Evolutionary conservation across 176 grass and related monocot genomes (phyloP).

Genomic region (Eragrostis nindensis): DNA sequence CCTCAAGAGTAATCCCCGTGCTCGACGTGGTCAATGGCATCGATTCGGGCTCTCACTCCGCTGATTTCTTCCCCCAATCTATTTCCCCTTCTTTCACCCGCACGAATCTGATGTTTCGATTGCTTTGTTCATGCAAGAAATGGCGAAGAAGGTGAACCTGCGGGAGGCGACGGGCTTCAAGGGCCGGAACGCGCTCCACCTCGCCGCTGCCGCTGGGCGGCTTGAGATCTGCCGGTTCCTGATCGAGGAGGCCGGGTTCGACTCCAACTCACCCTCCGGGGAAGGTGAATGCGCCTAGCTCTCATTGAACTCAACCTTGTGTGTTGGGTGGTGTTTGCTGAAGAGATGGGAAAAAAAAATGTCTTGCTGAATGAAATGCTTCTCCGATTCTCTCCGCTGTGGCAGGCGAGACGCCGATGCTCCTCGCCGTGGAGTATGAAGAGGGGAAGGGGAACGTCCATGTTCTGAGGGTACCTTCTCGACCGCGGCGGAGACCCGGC

Average conservation of each 20-base stretch:
- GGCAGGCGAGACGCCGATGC: conserved; percentile 37
- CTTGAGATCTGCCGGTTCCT: conserved; percentile 41
- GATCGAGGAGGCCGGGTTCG: conserved; percentile 38
- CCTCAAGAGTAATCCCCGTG: conserved; percentile 42
- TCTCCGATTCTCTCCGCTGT: not conserved
- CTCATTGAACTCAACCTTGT: no score
- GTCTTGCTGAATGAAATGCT: not conserved
- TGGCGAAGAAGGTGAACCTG: conserved; percentile 24
- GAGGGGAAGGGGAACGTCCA: not conserved
- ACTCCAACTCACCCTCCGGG: not conserved
- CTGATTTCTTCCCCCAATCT: no score
- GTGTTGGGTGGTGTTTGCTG: no score
- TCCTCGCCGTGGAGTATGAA: not conserved
- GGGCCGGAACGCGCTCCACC: conserved; percentile 44
- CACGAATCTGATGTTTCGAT: no score
- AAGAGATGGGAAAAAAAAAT: no score
- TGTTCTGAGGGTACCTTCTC: conserved; percentile 38
- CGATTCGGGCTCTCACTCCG: no score
- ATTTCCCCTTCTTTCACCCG: no score
- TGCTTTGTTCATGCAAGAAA: not conserved
- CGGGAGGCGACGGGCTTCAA: not conserved
- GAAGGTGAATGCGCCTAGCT: not conserved
- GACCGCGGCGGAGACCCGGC: conserved; percentile 45
- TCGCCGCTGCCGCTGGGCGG: conserved; percentile 31
- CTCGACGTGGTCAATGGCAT: no score